These are phyloP conservation scores for Sporothrix humicola DNA, from an alignment of 2,329 filamentous ascomycete species.

Conservation along the genomic window DNA sequence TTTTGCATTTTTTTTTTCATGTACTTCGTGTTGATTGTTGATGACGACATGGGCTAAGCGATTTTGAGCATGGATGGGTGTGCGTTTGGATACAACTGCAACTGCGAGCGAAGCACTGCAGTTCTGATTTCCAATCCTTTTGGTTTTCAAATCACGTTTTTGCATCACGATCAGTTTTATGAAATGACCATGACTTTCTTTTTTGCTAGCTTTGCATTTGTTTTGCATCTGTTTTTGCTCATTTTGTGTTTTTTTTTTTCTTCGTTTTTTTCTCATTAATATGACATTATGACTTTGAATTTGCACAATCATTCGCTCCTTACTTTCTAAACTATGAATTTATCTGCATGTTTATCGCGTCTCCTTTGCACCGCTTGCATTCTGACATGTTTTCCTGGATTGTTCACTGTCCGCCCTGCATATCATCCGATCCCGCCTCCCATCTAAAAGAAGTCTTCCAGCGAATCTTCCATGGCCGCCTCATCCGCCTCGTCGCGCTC, in stretches of 20 bases:
- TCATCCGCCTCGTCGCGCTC: slow-evolving; percentile 15
- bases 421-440: no score
- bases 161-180: not conserved
- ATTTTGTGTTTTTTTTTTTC: not conserved
- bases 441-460: slow-evolving; percentile 26
- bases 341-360: not conserved
- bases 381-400: not conserved
- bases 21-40: not conserved
- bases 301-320: not conserved
- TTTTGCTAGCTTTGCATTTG: not conserved
- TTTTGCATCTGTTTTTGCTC: not conserved
- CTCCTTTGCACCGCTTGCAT: no score
- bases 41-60: not conserved
- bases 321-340: not conserved
- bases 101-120: not conserved
- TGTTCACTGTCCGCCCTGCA: not conserved
- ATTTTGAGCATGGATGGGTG: not conserved
- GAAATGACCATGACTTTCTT: not conserved
- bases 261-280: no score
- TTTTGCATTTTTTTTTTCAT: not conserved
- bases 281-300: slow-evolving; percentile 2
- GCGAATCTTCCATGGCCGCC: slow-evolving; percentile 20
- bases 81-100: not conserved
- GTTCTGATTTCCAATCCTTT: not conserved
- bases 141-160: not conserved